Percentiles rank a stretch among this genome's conserved stretches.
Conservation (phyloP, 345 rosid genomes). For the Ricinus communis region DNA sequence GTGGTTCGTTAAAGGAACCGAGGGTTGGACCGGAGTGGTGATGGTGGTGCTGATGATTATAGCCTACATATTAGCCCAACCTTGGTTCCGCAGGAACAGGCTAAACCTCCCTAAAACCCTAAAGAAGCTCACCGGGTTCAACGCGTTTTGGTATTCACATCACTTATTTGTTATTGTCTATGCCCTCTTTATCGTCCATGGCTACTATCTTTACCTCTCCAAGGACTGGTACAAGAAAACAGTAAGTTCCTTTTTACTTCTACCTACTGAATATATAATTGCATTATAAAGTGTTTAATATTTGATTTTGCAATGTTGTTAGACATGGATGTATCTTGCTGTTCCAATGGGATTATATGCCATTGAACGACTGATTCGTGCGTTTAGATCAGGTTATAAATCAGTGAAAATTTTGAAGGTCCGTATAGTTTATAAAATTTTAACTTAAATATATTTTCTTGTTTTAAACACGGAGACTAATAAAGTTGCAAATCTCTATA, state of each 20-base stretch:
- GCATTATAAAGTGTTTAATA: no score
- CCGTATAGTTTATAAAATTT: background rate
- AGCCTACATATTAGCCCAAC: conserved; percentile 62
- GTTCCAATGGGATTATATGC: conserved; percentile 58
- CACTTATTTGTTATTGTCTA: conserved; percentile 76
- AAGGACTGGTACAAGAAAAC: conserved; percentile 73
- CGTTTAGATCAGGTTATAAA: conserved; percentile 60
- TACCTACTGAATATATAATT: no score
- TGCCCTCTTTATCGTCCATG: conserved; percentile 63
- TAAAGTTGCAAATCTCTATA: background rate
- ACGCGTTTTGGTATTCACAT: conserved; percentile 88
- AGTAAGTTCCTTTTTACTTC: conserved; percentile 31
- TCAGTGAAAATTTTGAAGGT: conserved; percentile 70
- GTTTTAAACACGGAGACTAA: no score
- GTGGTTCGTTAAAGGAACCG: conserved; percentile 75
- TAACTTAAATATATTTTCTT: no score
- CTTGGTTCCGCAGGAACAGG: conserved; percentile 73
- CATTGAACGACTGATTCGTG: conserved; percentile 57
- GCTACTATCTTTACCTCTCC: conserved; percentile 58
- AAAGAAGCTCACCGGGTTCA: conserved; percentile 71
- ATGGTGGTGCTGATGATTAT: conserved; percentile 72
- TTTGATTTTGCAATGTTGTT: no score
- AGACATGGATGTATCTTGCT: conserved; percentile 87
- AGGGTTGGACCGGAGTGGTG: conserved; percentile 71
- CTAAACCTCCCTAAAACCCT: conserved; percentile 54